Evolutionary conservation across 257 asterid genomes (phyloP).

Genomic region (Gentiana dahurica): DNA sequence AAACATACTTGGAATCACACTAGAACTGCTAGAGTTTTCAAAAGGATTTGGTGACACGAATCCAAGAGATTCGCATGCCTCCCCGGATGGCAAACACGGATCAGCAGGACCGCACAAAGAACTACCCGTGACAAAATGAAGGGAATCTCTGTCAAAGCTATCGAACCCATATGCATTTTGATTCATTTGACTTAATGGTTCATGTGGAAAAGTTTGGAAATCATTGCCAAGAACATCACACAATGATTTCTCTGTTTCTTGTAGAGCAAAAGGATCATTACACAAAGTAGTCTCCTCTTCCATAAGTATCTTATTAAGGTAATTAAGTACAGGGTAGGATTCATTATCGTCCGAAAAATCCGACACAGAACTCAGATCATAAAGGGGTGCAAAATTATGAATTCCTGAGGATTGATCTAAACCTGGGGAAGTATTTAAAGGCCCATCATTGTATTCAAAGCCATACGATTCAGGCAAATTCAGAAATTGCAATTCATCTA

Average conservation of each 20-base stretch:
- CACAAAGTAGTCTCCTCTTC: constrained; percentile 73
- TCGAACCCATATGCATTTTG: too few relatives aligned
- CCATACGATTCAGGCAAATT: constrained; percentile 10
- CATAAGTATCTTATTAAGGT: constrained; percentile 62
- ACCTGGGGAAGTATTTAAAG: constrained; percentile 11
- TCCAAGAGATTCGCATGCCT: too few relatives aligned
- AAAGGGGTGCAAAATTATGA: constrained; percentile 29
- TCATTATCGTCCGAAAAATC: constrained; percentile 69
- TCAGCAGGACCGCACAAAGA: constrained; percentile 18
- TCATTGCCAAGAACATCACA: constrained; percentile 65
- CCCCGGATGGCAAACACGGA: too few relatives aligned
- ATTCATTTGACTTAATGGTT: background rate
- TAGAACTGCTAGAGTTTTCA: constrained; percentile 15
- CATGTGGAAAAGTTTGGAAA: constrained; percentile 28
- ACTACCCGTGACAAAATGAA: constrained; percentile 27
- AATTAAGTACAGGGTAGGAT: constrained; percentile 63
- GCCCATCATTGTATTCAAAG: constrained; percentile 12
- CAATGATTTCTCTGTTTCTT: constrained; percentile 66
- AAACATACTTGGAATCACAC: constrained; percentile 31
- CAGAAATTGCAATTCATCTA: too few relatives aligned
- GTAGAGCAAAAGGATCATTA: constrained; percentile 74
- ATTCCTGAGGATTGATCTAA: constrained; percentile 14
- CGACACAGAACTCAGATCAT: constrained; percentile 32
- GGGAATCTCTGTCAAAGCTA: background rate
- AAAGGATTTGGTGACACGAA: constrained; percentile 16